phyloP scores from a whole-genome alignment of 768 basidiomycete species.

The Sporobolomyces roseus region DNA sequence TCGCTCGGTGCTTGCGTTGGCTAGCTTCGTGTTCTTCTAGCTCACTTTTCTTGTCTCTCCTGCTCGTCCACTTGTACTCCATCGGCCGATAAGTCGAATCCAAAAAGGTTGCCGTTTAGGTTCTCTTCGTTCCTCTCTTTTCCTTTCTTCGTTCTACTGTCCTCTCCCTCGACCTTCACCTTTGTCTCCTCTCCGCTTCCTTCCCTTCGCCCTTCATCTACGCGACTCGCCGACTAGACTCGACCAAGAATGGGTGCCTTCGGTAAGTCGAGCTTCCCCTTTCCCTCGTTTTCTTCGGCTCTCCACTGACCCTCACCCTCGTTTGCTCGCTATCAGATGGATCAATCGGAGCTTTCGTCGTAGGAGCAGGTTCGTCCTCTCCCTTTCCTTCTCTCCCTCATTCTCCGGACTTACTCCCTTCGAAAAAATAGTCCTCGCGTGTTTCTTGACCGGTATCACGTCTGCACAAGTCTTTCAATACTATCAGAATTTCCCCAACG shows the following conservation, averaged over 20 bases:
- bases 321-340: not conserved
- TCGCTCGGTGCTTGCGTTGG: too few relatives aligned
- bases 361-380: too few relatives aligned
- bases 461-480: conserved; percentile 5
- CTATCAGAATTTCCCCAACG: not conserved
- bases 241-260: conserved; percentile 11
- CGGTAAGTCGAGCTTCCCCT: not conserved
- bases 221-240: not conserved
- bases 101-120: not conserved
- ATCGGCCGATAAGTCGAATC: too few relatives aligned
- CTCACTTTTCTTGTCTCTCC: not conserved
- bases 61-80: not conserved
- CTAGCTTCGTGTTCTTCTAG: not conserved
- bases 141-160: too few relatives aligned
- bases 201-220: not conserved
- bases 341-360: conserved; percentile 8
- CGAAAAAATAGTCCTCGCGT: too few relatives aligned
- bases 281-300: not conserved
- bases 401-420: too few relatives aligned
- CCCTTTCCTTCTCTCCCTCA: too few relatives aligned
- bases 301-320: not conserved
- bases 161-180: too few relatives aligned
- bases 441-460: conserved; percentile 27
- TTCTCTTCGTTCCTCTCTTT: too few relatives aligned
- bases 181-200: not conserved